phyloP scores from a whole-genome alignment of 768 basidiomycete genomes.

The Agaricus sinodeliciosus region DNA sequence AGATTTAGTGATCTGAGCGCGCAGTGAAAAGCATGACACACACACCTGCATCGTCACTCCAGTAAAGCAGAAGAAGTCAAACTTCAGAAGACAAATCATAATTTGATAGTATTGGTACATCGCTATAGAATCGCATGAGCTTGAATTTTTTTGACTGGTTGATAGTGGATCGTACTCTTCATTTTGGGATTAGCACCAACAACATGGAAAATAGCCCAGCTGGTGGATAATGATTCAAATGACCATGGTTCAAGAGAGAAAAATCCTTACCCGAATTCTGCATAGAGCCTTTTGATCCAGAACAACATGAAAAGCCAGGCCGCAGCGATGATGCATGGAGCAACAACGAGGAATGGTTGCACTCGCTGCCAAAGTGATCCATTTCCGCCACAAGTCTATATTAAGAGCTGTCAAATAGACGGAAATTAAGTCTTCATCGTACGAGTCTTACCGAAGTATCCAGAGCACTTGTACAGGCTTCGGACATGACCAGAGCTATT shows the following conservation, averaged over 20 bases:
- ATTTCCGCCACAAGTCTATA: constrained; percentile 41
- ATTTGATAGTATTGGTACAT: constrained; percentile 91
- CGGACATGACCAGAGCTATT: constrained; percentile 40
- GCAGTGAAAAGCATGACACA: background rate
- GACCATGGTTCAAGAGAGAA: constrained; percentile 2
- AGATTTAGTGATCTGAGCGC: background rate
- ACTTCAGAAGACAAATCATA: constrained; percentile 82
- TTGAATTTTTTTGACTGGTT: background rate
- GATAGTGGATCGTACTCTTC: constrained; percentile 50
- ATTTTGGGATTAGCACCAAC: constrained; percentile 81
- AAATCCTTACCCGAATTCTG: constrained; percentile 72
- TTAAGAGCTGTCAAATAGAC: background rate
- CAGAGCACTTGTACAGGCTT: constrained; percentile 25
- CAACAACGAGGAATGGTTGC: constrained; percentile 62
- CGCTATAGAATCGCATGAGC: constrained; percentile 31
- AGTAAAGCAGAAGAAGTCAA: constrained; percentile 84
- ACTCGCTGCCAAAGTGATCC: constrained; percentile 56
- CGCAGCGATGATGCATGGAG: constrained; percentile 60
- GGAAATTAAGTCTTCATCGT: background rate
- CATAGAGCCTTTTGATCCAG: constrained; percentile 64
- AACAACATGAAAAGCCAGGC: constrained; percentile 65
- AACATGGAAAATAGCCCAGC: constrained; percentile 89
- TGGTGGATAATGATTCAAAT: constrained; percentile 21
- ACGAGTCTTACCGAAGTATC: constrained; percentile 32
- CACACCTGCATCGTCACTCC: constrained; percentile 84